A percentile compares a stretch with the other conserved stretches of the same genome.
Evolutionary conservation across 2,329 filamentous ascomycete species (phyloP).

Genomic region (Emmonsiellopsis sp.): DNA sequence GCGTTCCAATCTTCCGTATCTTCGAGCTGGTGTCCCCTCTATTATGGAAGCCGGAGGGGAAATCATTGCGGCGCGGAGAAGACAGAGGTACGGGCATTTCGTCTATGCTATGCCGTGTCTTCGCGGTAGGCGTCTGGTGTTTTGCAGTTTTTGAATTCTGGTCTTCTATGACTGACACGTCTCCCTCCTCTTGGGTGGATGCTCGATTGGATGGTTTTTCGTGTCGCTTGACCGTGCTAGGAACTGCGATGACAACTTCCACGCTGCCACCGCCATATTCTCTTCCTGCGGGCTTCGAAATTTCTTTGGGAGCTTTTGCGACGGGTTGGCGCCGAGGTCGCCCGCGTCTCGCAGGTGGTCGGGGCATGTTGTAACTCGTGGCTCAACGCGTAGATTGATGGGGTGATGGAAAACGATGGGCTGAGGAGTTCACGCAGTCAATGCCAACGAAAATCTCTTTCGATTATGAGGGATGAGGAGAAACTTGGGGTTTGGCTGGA

Average conservation of each 20-base stretch:
- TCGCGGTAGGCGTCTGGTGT: neutral
- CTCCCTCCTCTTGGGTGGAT: neutral
- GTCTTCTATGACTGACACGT: neutral
- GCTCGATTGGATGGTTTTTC: no score
- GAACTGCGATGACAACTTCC: neutral
- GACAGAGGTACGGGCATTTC: neutral
- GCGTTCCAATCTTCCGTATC: conserved; percentile 23
- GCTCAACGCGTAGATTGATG: neutral
- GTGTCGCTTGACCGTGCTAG: neutral
- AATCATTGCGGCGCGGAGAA: neutral
- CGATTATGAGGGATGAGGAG: no score
- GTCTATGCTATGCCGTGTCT: neutral
- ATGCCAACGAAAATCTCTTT: no score
- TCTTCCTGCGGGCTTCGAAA: neutral
- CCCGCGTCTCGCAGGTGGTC: conserved; percentile 9
- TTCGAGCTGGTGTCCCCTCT: conserved; percentile 8
- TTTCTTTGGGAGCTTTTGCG: neutral
- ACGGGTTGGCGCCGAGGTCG: conserved; percentile 5
- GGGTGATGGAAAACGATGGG: no score
- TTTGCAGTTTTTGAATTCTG: neutral
- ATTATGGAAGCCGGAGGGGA: conserved; percentile 2
- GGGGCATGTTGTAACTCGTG: conserved; percentile 5
- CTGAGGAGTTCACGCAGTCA: no score
- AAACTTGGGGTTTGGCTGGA: no score
- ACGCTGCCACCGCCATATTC: neutral